A percentile compares a stretch with the other conserved stretches of the same genome.
Conservation (phyloP, 2,329 filamentous ascomycete species). For the Pseudovirgaria hyperparasitica region DNA sequence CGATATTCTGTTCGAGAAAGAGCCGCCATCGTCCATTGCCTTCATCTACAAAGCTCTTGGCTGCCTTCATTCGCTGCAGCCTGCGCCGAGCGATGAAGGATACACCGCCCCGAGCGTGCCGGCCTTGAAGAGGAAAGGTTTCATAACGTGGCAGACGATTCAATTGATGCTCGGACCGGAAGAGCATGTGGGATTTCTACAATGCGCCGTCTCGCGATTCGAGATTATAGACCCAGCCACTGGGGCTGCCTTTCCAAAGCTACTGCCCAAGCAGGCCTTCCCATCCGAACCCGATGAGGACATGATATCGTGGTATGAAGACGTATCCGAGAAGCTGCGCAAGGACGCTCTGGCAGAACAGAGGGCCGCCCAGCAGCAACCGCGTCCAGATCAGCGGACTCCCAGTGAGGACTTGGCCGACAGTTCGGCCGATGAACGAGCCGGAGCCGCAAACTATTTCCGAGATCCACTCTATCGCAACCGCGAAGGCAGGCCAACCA, state of each 20-base stretch:
- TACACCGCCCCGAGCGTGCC: conserved; percentile 69
- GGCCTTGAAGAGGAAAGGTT: conserved; percentile 70
- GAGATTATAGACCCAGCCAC: conserved; percentile 60
- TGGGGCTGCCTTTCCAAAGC: conserved; percentile 43
- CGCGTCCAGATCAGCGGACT: conserved; percentile 9
- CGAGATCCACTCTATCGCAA: conserved; percentile 36
- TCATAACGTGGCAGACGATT: conserved; percentile 87
- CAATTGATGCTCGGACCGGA: conserved; percentile 79
- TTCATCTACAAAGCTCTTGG: conserved; percentile 89
- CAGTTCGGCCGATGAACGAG: conserved; percentile 29
- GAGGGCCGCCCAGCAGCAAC: conserved; percentile 24
- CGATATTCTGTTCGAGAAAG: conserved; percentile 60
- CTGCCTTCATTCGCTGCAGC: conserved; percentile 78
- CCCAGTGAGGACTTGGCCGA: conserved; percentile 22
- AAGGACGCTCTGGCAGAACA: conserved; percentile 43
- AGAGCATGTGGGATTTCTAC: conserved; percentile 74
- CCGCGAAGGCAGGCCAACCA: conserved; percentile 28
- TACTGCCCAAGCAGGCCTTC: conserved; percentile 54
- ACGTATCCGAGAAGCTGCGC: conserved; percentile 58
- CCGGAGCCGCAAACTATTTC: conserved; percentile 35
- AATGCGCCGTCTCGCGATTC: conserved; percentile 68
- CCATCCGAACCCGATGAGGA: conserved; percentile 61
- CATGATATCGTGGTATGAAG: conserved; percentile 79
- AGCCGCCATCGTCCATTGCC: conserved; percentile 61
- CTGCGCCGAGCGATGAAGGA: conserved; percentile 48